Evolutionary conservation across 2,329 filamentous ascomycete genomes (phyloP).

Genomic region (Fusarium musae): DNA sequence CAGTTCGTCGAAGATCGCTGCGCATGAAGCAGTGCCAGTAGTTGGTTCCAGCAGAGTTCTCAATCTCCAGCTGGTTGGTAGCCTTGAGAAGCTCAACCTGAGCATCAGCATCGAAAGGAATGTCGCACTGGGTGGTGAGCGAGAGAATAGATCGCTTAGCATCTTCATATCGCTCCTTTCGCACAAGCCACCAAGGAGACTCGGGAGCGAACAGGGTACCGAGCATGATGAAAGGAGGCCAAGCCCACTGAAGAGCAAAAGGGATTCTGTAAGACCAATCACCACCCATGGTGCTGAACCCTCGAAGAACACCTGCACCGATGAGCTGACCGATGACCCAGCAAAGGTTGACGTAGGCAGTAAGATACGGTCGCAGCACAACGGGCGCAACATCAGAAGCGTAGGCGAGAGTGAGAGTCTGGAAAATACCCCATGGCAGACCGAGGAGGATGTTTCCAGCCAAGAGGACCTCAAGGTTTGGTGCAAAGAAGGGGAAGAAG

Average conservation of each 20-base stretch:
- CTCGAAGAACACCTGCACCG: constrained; percentile 54
- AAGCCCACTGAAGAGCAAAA: constrained; percentile 59
- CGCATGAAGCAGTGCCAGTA: constrained; percentile 29
- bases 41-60: constrained; percentile 24
- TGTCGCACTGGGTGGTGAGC: neutral
- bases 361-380: constrained; percentile 60
- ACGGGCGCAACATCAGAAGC: constrained; percentile 58
- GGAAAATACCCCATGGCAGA: constrained; percentile 59
- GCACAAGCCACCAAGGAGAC: constrained; percentile 61
- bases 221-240: constrained; percentile 57
- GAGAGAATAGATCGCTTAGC: constrained; percentile 49
- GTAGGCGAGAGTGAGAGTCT: constrained; percentile 59
- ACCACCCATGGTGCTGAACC: constrained; percentile 50
- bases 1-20: constrained; percentile 15
- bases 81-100: constrained; percentile 61
- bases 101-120: constrained; percentile 38
- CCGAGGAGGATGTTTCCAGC: constrained; percentile 58
- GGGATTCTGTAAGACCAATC: constrained; percentile 61
- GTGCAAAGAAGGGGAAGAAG: constrained; percentile 60
- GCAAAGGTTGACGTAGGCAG: constrained; percentile 60
- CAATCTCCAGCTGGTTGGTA: constrained; percentile 19
- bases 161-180: constrained; percentile 52
- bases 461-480: constrained; percentile 54
- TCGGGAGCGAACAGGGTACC: constrained; percentile 60
- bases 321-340: constrained; percentile 62